Evolutionary conservation across 2,329 filamentous ascomycete genomes (phyloP), one percentile per base, ranked within the genome.

Genomic region (Rugonectria rugulosa): DNA sequence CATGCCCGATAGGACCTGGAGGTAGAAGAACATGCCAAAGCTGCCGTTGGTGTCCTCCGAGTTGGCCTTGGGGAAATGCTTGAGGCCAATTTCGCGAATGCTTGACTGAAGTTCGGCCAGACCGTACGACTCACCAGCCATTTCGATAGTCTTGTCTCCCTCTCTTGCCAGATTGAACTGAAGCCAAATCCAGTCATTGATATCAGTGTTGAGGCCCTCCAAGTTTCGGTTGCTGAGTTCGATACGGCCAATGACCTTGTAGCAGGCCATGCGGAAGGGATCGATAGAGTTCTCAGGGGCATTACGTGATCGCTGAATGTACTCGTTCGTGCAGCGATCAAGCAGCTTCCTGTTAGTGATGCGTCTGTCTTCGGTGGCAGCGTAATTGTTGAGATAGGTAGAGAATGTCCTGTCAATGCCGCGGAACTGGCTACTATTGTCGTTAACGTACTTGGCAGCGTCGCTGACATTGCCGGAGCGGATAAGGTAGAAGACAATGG

Each of bases 211-310:
- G 29, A 89, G 75, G 40, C 82, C 83, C 20, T 88, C 85, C 24
- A 89, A 73, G 63, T 81, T 85, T 60, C 87, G 83, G 72, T 87
- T 87, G 68, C 77, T 79, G 21, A 90, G 76, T 66, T 89, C 87
- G 64, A 87, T 88, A 40, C 87, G 92, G 40, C 96, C 95, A 65
- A 99, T 89, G 59, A 99, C 88, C 81, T 99, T 98, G 82, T 98
- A 98, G 73, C 95, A 97, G 42, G 94, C 93, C 87, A 97, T 93
- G 49, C 92, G 88, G 78, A 96, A 99, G 21, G 95, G 95, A 72
- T 99, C 95, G 61, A 96, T 87, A 2, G 91, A 90, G 70, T 93
- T 89, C 55, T 95, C 91, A 1, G 91, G 90, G 1, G 91, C 91
- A 67, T 96, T 91, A 61, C 91, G 88, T 21, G 88, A 84, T 40